Percentiles rank a stretch among this genome's conserved stretches.
Evolutionary conservation across 1,139 yeast species (phyloP).

Genomic region (Magnusiomyces clavatus): DNA sequence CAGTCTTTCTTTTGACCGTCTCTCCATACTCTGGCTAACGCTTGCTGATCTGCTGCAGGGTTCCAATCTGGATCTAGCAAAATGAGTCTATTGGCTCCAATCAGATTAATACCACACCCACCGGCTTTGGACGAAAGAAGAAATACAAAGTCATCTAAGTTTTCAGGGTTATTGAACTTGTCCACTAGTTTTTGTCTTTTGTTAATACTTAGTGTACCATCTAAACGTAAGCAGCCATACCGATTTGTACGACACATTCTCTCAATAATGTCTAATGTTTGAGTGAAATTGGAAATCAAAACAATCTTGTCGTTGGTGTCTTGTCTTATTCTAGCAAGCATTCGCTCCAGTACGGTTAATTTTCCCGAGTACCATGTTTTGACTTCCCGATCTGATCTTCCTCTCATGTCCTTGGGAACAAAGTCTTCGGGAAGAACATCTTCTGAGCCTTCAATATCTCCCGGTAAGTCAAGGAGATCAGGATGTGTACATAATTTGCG

Average conservation of each 20-base stretch:
- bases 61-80: constrained; percentile 98
- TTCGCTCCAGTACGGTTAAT: constrained; percentile 53
- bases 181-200: constrained; percentile 93
- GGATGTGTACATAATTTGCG: constrained; percentile 94
- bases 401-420: constrained; percentile 37
- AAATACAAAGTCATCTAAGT: constrained; percentile 72
- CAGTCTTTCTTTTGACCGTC: constrained; percentile 98
- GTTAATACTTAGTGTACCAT: constrained; percentile 87
- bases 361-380: constrained; percentile 52
- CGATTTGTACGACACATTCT: constrained; percentile 65
- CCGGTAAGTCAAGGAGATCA: constrained; percentile 66
- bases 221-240: constrained; percentile 78
- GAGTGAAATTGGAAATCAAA: constrained; percentile 87
- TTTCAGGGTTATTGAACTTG: constrained; percentile 81
- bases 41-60: constrained; percentile 98
- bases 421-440: constrained; percentile 70
- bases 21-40: constrained; percentile 97
- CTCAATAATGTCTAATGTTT: constrained; percentile 85
- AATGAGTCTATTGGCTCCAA: constrained; percentile 89
- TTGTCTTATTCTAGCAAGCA: constrained; percentile 61
- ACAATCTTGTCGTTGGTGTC: constrained; percentile 94
- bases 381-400: constrained; percentile 55
- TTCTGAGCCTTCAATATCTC: constrained; percentile 65
- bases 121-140: constrained; percentile 94
- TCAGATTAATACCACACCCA: constrained; percentile 95